These are phyloP conservation scores for Somion occarium DNA, from an alignment of 1,284 basidiomycete genomes.

Conservation along the genomic window DNA sequence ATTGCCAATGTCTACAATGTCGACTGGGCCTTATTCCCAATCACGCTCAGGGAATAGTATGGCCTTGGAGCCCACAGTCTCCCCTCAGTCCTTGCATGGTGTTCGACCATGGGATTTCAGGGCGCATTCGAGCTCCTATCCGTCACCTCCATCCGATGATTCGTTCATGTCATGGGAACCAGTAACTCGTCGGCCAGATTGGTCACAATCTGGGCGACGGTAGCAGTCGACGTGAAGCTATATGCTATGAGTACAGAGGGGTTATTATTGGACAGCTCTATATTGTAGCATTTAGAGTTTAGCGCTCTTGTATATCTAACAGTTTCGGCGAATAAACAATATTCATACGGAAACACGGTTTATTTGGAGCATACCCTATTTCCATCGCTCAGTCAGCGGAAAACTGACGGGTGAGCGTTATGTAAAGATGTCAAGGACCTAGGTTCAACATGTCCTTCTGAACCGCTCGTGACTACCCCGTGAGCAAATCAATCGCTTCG, in stretches of 20 bases:
- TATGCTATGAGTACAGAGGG: neutral
- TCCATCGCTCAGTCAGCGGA: no score
- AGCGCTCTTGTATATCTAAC: no score
- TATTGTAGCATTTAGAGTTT: slow-evolving; percentile 3
- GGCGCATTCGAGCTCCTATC: slow-evolving; percentile 16
- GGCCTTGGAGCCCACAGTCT: slow-evolving; percentile 8
- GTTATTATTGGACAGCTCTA: neutral
- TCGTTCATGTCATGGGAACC: slow-evolving; percentile 45
- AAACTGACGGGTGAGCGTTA: no score
- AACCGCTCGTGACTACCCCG: no score
- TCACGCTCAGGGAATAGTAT: neutral
- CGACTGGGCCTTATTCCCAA: neutral
- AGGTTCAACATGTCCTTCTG: no score
- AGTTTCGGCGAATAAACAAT: no score
- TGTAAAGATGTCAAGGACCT: no score
- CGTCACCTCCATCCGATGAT: slow-evolving; percentile 33
- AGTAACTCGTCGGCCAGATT: slow-evolving; percentile 22
- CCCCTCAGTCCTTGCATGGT: slow-evolving; percentile 26
- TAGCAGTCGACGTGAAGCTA: neutral
- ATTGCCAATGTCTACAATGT: slow-evolving; percentile 1
- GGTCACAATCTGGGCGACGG: slow-evolving; percentile 8
- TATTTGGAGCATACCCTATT: no score
- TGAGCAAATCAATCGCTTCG: no score
- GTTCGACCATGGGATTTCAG: slow-evolving; percentile 29
- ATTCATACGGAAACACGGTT: no score